Percentiles rank a stretch among this genome's conserved stretches.
phyloP scores from a whole-genome alignment of 108 stramenopile species.

The Stephanodiscus minutulus region DNA sequence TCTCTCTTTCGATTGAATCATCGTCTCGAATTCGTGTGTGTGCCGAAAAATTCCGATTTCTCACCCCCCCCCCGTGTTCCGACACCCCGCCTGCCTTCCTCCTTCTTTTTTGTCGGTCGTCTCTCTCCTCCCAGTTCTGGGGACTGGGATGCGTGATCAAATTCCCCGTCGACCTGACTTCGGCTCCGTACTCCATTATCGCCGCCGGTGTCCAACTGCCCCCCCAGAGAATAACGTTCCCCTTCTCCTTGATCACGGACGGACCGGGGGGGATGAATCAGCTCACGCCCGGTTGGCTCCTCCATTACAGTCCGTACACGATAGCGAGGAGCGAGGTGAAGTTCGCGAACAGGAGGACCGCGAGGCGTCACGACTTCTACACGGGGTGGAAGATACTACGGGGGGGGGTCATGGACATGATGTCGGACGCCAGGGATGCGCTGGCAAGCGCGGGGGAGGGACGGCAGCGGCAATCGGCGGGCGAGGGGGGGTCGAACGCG shows the following conservation, averaged over 20 bases:
- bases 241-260: conserved; percentile 83
- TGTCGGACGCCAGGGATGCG: conserved; percentile 54
- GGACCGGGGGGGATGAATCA: conserved; percentile 62
- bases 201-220: conserved; percentile 90
- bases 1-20: too few relatives aligned
- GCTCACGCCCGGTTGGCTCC: conserved; percentile 90
- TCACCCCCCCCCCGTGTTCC: too few relatives aligned
- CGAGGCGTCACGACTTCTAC: conserved; percentile 70
- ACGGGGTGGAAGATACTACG: conserved; percentile 84
- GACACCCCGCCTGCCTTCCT: too few relatives aligned
- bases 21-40: too few relatives aligned
- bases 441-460: conserved; percentile 33
- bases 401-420: conserved; percentile 60
- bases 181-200: conserved; percentile 89
- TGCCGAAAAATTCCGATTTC: too few relatives aligned
- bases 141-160: conserved; percentile 86
- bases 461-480: conserved; percentile 5
- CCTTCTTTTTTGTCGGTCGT: neutral
- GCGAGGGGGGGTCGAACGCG: conserved; percentile 4
- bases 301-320: conserved; percentile 84
- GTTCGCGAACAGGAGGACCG: conserved; percentile 73
- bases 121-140: conserved; percentile 62
- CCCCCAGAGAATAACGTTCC: conserved; percentile 85
- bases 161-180: conserved; percentile 86
- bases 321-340: conserved; percentile 83